phyloP scores from a whole-genome alignment of 1,284 basidiomycete genomes.

The Cutaneotrichosporon cyanovorans region DNA sequence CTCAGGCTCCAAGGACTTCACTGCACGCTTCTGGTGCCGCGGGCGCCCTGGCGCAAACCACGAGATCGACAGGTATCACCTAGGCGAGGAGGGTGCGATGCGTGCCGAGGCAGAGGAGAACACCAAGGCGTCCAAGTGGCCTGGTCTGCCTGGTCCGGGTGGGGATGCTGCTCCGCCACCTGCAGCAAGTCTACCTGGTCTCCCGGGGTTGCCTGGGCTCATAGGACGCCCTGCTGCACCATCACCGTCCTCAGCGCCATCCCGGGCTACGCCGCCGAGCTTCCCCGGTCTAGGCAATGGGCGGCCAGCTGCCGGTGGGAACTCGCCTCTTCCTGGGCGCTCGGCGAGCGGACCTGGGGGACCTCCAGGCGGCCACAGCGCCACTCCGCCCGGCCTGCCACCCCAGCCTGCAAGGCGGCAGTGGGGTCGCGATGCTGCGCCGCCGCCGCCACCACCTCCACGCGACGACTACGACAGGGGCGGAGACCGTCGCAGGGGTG shows the following conservation, averaged over 20 bases:
- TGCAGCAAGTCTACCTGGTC: constrained; percentile 7
- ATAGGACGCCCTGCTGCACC: constrained; percentile 1
- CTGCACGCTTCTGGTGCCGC: constrained; percentile 95
- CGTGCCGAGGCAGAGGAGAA: constrained; percentile 46
- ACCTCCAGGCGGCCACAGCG: too few relatives aligned
- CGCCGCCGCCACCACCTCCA: constrained; percentile 26
- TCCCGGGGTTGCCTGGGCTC: constrained; percentile 2
- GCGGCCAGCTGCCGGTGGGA: background rate
- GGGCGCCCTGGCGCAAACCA: constrained; percentile 55
- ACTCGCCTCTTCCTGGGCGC: background rate
- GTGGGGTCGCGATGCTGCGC: constrained; percentile 29
- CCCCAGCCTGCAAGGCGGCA: background rate
- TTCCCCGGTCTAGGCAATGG: background rate
- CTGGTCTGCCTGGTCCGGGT: constrained; percentile 6
- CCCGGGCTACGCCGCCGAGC: background rate
- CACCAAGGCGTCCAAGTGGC: constrained; percentile 9
- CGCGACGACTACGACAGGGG: constrained; percentile 20
- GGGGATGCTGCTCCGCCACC: constrained; percentile 2
- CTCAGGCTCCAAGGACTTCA: constrained; percentile 90
- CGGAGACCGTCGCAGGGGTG: background rate
- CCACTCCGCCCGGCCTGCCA: constrained; percentile 1
- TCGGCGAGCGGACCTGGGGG: background rate
- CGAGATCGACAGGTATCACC: constrained; percentile 54
- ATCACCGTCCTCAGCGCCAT: constrained; percentile 3
- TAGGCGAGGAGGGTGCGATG: constrained; percentile 37